These are phyloP conservation scores for Drechslerella stenobrocha DNA, from an alignment of 2,329 filamentous ascomycete species.

Conservation along the genomic window DNA sequence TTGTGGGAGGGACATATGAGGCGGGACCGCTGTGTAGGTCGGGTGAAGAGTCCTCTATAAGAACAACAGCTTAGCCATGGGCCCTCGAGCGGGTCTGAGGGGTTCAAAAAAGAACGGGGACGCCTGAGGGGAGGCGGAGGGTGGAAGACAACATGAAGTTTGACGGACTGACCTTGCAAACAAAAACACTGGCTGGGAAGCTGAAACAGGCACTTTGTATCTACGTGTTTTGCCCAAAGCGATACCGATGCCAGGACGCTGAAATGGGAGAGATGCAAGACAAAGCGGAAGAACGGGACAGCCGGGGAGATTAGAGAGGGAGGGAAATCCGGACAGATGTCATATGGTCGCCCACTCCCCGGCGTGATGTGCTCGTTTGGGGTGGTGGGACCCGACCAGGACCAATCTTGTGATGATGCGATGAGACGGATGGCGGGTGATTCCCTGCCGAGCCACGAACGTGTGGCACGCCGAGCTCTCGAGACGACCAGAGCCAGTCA, in stretches of 20 bases:
- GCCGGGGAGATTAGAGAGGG: too few relatives aligned
- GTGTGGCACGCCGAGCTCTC: slow-evolving; percentile 1
- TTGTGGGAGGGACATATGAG: slow-evolving; percentile 5
- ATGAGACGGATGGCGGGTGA: slow-evolving; percentile 24
- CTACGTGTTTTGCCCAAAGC: too few relatives aligned
- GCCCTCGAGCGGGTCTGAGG: not conserved
- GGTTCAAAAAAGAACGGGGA: too few relatives aligned
- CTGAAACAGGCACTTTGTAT: not conserved
- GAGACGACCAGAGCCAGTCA: not conserved
- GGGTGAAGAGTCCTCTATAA: too few relatives aligned
- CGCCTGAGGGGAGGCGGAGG: not conserved
- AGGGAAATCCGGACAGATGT: slow-evolving; percentile 14
- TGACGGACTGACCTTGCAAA: too few relatives aligned
- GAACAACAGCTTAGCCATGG: not conserved
- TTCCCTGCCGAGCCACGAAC: slow-evolving; percentile 15
- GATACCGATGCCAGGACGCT: not conserved
- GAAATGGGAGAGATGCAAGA: not conserved
- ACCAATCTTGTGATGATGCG: slow-evolving; percentile 31
- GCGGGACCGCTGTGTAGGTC: not conserved
- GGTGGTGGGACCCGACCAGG: slow-evolving; percentile 6
- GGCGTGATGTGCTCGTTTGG: slow-evolving; percentile 15
- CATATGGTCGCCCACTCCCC: slow-evolving; percentile 18
- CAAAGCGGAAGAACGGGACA: not conserved
- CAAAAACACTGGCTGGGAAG: not conserved
- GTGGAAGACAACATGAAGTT: not conserved